These are phyloP conservation scores for Clarireedia paspali DNA, from an alignment of 2,329 filamentous ascomycete genomes.

Conservation along the genomic window DNA sequence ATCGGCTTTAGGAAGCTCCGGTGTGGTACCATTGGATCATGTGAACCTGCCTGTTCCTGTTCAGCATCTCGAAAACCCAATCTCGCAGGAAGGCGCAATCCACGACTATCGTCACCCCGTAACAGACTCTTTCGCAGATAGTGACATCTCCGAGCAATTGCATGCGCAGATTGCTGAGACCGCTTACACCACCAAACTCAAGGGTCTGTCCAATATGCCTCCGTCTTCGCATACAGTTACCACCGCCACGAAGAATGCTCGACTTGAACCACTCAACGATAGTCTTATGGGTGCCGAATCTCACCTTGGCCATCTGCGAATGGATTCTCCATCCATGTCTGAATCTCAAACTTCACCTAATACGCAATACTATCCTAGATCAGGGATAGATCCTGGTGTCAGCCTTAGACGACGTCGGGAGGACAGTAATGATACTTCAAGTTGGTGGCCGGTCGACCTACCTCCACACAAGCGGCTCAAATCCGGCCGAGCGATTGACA, in stretches of 20 bases:
- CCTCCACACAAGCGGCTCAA: conserved; percentile 41
- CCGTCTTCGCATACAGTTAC: conserved; percentile 10
- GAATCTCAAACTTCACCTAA: conserved; percentile 13
- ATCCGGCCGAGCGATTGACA: conserved; percentile 50
- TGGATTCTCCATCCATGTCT: conserved; percentile 25
- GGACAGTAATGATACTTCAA: conserved; percentile 17
- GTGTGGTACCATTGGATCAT: conserved; percentile 22
- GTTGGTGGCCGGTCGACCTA: conserved; percentile 22
- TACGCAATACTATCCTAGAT: not conserved
- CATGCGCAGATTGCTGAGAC: too few relatives aligned
- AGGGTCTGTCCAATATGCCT: conserved; percentile 10
- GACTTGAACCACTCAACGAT: conserved; percentile 2
- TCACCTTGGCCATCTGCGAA: conserved; percentile 26
- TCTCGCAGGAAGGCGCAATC: not conserved
- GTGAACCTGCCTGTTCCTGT: conserved; percentile 24
- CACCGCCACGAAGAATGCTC: conserved; percentile 4
- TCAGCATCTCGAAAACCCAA: conserved; percentile 1
- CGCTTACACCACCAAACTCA: not conserved
- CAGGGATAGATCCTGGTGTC: not conserved
- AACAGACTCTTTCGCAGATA: too few relatives aligned
- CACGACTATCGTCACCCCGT: not conserved
- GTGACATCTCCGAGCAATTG: too few relatives aligned
- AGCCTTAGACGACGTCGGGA: conserved; percentile 28
- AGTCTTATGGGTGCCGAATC: conserved; percentile 29
- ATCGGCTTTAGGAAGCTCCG: conserved; percentile 27